Evolutionary conservation across 768 basidiomycete genomes (phyloP).

Genomic region (Amanita subjunquillea): DNA sequence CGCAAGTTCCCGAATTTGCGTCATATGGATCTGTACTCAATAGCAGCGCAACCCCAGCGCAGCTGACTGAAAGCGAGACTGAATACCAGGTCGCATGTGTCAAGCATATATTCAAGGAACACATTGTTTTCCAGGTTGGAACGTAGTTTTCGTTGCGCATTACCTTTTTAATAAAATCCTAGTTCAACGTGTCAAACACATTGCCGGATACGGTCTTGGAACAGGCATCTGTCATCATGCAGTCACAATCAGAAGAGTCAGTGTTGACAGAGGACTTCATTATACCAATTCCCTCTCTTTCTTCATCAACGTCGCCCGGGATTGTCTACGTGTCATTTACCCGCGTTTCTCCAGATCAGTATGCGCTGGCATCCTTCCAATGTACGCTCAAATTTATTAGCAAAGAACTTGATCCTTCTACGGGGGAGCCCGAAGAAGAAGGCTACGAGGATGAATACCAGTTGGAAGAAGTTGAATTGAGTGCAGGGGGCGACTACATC

Average conservation of each 20-base stretch:
- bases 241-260: conserved; percentile 59
- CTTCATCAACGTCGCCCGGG: conserved; percentile 63
- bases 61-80: conserved; percentile 93
- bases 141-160: neutral
- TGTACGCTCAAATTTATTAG: conserved; percentile 91
- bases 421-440: conserved; percentile 92
- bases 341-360: conserved; percentile 66
- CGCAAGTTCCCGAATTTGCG: conserved; percentile 78
- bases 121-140: conserved; percentile 91
- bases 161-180: conserved; percentile 4
- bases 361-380: conserved; percentile 75
- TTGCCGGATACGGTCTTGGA: conserved; percentile 92
- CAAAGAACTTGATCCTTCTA: conserved; percentile 95
- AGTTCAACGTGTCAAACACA: conserved; percentile 98
- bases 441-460: conserved; percentile 99
- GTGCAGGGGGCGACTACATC: conserved; percentile 90
- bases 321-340: conserved; percentile 92
- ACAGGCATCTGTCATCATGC: conserved; percentile 90
- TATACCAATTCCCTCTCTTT: conserved; percentile 69
- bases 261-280: conserved; percentile 91
- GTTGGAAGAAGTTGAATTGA: conserved; percentile 90
- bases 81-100: conserved; percentile 96
- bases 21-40: conserved; percentile 81
- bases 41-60: conserved; percentile 69
- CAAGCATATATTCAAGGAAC: conserved; percentile 94